A percentile compares a stretch with the other conserved stretches of the same genome.
Conservation (phyloP, 345 rosid genomes). For the Clarkia xantiana region DNA sequence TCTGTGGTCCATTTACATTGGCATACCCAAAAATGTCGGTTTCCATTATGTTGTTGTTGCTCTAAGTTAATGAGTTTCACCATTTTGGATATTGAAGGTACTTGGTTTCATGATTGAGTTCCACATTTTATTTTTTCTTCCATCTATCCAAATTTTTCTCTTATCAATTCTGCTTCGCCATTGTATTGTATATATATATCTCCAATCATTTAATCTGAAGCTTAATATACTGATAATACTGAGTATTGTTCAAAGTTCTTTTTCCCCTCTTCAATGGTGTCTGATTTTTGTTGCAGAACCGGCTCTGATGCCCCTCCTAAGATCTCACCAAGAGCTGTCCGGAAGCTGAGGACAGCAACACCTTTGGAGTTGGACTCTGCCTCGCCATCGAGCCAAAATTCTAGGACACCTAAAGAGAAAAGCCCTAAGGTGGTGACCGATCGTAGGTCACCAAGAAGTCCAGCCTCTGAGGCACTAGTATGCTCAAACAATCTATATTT, state of each 20-base stretch:
- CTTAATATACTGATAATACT: too few species aligned
- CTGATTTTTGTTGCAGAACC: slow-evolving; percentile 25
- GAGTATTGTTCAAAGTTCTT: too few species aligned
- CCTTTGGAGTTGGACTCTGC: slow-evolving; percentile 40
- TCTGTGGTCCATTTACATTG: slow-evolving; percentile 1
- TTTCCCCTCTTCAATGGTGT: too few species aligned
- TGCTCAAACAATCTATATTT: too few species aligned
- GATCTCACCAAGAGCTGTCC: slow-evolving; percentile 65
- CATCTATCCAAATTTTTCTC: too few species aligned
- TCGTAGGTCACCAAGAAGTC: slow-evolving; percentile 16
- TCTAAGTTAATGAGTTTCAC: too few species aligned
- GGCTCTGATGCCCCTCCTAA: slow-evolving; percentile 57
- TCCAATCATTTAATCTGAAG: too few species aligned
- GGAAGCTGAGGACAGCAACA: slow-evolving; percentile 46
- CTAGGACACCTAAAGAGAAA: slow-evolving; percentile 54
- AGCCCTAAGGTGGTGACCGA: slow-evolving; percentile 55
- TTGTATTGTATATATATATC: too few species aligned
- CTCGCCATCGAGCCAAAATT: slow-evolving; percentile 35
- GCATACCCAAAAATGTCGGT: neutral
- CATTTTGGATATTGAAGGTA: neutral
- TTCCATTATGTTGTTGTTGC: neutral
- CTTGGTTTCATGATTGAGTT: neutral
- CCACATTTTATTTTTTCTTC: neutral
- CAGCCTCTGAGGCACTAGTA: too few species aligned
- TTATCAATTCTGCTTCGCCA: too few species aligned